Percentiles rank a stretch among this genome's conserved stretches.
Evolutionary conservation across 2,329 filamentous ascomycete species (phyloP).

Genomic region (Chalara sp.): DNA sequence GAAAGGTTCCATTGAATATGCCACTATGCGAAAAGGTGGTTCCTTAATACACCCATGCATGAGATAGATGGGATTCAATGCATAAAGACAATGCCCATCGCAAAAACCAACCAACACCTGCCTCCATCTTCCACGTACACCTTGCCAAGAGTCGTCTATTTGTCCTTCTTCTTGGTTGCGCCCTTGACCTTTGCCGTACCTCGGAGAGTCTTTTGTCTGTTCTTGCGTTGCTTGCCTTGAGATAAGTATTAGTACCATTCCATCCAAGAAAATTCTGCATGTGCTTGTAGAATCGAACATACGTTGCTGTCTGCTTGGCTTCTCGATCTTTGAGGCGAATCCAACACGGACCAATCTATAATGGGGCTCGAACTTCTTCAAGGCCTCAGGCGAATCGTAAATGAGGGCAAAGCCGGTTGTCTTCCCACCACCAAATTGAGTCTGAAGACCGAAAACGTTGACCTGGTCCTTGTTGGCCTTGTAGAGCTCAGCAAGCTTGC

Average conservation of each 20-base stretch:
- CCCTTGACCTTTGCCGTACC: constrained; percentile 98
- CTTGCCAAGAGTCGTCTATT: constrained; percentile 49
- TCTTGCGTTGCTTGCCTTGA: constrained; percentile 99
- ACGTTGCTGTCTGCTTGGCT: constrained; percentile 98
- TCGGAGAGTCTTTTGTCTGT: constrained; percentile 97
- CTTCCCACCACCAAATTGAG: constrained; percentile 99
- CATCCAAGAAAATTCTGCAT: no score
- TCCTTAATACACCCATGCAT: not conserved
- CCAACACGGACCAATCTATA: constrained; percentile 96
- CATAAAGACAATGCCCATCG: constrained; percentile 15
- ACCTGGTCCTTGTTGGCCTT: constrained; percentile 97
- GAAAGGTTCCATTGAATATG: not conserved
- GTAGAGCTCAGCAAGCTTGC: constrained; percentile 92
- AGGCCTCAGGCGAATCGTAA: constrained; percentile 95
- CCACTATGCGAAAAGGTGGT: not conserved
- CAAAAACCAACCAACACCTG: constrained; percentile 23
- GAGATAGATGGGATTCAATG: not conserved
- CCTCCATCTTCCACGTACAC: constrained; percentile 19
- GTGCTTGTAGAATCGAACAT: constrained; percentile 43
- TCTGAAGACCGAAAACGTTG: constrained; percentile 96
- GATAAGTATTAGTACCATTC: constrained; percentile 15
- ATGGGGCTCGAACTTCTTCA: constrained; percentile 99
- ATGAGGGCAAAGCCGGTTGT: constrained; percentile 97
- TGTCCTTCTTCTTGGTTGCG: constrained; percentile 88
- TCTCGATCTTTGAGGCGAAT: constrained; percentile 90